phyloP scores from a whole-genome alignment of 345 rosid genomes.

The Excoecaria cochinchinensis region DNA sequence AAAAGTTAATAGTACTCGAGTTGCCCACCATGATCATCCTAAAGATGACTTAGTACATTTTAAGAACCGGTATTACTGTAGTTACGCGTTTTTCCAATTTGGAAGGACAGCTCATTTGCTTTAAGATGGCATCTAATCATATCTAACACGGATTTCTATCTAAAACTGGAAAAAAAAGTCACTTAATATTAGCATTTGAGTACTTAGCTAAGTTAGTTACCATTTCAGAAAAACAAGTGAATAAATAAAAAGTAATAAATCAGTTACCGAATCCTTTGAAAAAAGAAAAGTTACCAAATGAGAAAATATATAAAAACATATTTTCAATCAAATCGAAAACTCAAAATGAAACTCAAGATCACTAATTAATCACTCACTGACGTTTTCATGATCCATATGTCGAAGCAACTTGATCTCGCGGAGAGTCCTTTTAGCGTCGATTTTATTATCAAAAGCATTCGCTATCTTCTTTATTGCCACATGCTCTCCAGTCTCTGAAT shows the following conservation, averaged over 20 bases:
- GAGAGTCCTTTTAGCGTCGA: constrained; percentile 90
- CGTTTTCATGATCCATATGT: constrained; percentile 94
- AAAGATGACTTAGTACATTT: neutral
- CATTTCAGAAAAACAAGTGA: no score
- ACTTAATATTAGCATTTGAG: neutral
- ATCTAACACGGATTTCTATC: neutral
- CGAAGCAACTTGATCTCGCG: constrained; percentile 98
- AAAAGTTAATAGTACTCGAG: neutral
- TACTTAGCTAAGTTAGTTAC: no score
- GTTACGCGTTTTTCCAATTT: neutral
- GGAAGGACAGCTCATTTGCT: neutral
- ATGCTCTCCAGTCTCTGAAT: constrained; percentile 74
- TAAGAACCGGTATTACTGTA: neutral
- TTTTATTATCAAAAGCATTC: constrained; percentile 71
- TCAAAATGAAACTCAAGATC: neutral
- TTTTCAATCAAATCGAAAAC: neutral
- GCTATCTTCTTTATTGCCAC: constrained; percentile 90
- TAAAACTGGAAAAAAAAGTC: neutral
- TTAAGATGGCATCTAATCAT: neutral
- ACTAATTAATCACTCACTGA: constrained; percentile 49
- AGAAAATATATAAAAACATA: neutral
- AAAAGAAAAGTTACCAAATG: neutral
- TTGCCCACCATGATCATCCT: neutral
- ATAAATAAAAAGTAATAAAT: no score
- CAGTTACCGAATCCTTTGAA: no score